These are phyloP conservation scores for Conticribra weissflogii DNA, from an alignment of 108 stramenopile genomes.

Conservation along the genomic window DNA sequence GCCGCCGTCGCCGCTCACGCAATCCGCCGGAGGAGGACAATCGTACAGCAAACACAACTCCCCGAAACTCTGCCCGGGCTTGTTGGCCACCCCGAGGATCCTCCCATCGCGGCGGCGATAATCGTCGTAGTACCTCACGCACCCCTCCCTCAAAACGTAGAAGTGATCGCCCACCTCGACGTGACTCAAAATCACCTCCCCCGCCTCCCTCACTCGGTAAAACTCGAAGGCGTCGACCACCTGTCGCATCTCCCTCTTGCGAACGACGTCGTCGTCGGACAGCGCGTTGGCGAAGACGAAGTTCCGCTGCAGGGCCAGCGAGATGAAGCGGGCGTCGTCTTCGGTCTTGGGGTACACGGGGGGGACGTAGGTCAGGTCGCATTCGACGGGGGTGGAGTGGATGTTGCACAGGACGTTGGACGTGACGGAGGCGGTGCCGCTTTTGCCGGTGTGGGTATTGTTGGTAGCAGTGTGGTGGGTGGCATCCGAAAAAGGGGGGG, in stretches of 20 bases:
- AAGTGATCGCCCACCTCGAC: slow-evolving; percentile 90
- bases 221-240: slow-evolving; percentile 43
- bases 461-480: too few species aligned
- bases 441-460: too few species aligned
- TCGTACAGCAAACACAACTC: slow-evolving; percentile 95
- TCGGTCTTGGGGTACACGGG: slow-evolving; percentile 43
- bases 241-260: slow-evolving; percentile 37
- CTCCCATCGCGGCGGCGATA: slow-evolving; percentile 45
- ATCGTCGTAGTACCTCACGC: slow-evolving; percentile 32
- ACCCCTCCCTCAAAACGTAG: slow-evolving; percentile 70
- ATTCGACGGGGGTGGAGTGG: slow-evolving; percentile 36
- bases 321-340: slow-evolving; percentile 30
- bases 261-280: slow-evolving; percentile 34
- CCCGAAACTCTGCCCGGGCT: slow-evolving; percentile 81
- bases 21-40: slow-evolving; percentile 91
- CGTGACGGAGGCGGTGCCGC: too few species aligned
- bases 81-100: slow-evolving; percentile 60
- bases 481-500: too few species aligned
- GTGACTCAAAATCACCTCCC: slow-evolving; percentile 80
- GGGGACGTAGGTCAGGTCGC: slow-evolving; percentile 39
- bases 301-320: slow-evolving; percentile 34
- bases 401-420: slow-evolving; percentile 38
- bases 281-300: slow-evolving; percentile 50
- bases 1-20: slow-evolving; percentile 51
- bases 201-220: slow-evolving; percentile 23